A percentile compares a stretch with the other conserved stretches of the same genome.
These are phyloP conservation scores for Lipomyces yamadae DNA, from an alignment of 805 yeast genomes.

Conservation along the genomic window DNA sequence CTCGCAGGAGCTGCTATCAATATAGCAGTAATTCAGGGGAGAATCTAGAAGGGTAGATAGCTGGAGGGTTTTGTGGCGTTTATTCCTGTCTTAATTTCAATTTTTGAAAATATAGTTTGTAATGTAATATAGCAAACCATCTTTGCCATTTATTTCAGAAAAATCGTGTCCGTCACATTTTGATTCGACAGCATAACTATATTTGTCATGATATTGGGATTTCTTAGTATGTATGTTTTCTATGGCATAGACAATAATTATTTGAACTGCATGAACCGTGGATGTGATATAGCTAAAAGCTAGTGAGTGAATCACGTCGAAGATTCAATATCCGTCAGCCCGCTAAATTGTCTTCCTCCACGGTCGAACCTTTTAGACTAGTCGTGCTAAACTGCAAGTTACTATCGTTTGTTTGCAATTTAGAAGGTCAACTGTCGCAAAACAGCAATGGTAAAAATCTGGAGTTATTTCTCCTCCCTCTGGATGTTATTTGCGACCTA, in stretches of 20 bases:
- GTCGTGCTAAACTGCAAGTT: no score
- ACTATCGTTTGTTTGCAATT: no score
- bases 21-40: background rate
- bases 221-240: background rate
- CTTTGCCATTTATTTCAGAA: background rate
- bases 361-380: no score
- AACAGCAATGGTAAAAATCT: no score
- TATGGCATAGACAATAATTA: background rate
- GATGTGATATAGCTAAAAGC: background rate
- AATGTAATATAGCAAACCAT: background rate
- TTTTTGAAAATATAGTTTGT: constrained; percentile 2
- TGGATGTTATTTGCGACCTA: no score
- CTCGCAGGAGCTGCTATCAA: background rate
- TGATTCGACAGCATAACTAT: background rate
- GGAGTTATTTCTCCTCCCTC: no score
- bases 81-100: background rate
- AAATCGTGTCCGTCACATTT: background rate
- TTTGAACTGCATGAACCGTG: background rate
- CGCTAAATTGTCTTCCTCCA: no score
- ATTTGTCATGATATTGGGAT: background rate
- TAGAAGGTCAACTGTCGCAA: no score
- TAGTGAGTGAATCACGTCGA: no score
- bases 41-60: background rate
- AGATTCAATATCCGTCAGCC: no score
- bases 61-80: constrained; percentile 3